These are phyloP conservation scores for Helicocarpus griseus DNA, from an alignment of 2,329 filamentous ascomycete species.

Conservation along the genomic window DNA sequence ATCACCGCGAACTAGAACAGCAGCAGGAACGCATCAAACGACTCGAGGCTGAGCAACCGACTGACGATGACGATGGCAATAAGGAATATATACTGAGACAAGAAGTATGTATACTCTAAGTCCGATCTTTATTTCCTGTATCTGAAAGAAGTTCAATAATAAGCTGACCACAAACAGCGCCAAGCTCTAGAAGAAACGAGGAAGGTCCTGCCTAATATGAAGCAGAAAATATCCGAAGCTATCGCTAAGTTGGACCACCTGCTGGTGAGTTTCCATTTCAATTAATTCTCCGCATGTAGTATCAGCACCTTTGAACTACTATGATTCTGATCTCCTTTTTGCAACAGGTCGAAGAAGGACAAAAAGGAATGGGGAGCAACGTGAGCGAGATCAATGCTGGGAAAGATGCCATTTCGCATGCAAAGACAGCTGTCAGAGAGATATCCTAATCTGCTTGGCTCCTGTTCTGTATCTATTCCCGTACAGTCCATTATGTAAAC, in stretches of 20 bases:
- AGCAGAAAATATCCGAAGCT: constrained; percentile 60
- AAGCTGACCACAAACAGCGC: constrained; percentile 43
- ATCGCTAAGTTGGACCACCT: constrained; percentile 65
- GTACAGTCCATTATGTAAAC: not conserved
- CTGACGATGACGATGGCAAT: constrained; percentile 59
- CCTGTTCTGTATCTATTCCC: not conserved
- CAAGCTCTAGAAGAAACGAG: constrained; percentile 80
- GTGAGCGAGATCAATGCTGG: constrained; percentile 33
- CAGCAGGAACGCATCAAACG: constrained; percentile 64
- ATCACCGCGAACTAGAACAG: constrained; percentile 72
- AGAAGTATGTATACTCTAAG: constrained; percentile 51
- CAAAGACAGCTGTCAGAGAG: constrained; percentile 30
- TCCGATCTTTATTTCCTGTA: not conserved
- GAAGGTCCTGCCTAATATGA: constrained; percentile 65
- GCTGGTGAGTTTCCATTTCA: constrained; percentile 49
- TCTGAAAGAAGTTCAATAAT: not conserved
- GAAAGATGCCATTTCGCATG: constrained; percentile 32
- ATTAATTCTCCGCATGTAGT: not conserved
- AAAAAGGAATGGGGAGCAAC: constrained; percentile 30
- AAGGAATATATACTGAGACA: constrained; percentile 72
- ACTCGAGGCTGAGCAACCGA: constrained; percentile 51
- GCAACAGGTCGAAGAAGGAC: constrained; percentile 28
- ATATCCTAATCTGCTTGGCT: constrained; percentile 22
- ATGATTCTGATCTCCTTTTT: not conserved
- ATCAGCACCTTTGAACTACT: not conserved